Conservation (phyloP, 2,329 filamentous ascomycete species). For the Monosporascus cannonballus region DNA sequence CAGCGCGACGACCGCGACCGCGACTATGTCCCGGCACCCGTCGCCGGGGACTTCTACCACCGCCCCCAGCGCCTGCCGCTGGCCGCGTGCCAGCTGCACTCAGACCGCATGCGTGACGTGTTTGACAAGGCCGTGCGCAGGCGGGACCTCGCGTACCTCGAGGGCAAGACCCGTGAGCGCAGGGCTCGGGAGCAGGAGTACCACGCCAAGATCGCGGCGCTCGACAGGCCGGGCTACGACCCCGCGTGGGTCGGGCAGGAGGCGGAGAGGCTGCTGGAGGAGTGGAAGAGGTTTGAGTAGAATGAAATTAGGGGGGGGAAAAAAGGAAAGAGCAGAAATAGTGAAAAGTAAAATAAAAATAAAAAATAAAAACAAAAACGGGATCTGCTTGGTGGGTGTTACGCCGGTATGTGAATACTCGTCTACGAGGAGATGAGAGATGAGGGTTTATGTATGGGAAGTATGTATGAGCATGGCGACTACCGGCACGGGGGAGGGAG, state of each 20-base stretch:
- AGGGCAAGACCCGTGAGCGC: slow-evolving; percentile 50
- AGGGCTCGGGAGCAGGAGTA: slow-evolving; percentile 55
- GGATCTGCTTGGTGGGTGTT: too few species aligned
- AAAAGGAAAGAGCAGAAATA: slow-evolving; percentile 10
- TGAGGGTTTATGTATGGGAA: background rate
- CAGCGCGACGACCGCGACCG: slow-evolving; percentile 33
- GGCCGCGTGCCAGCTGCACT: slow-evolving; percentile 74
- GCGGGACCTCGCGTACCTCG: slow-evolving; percentile 61
- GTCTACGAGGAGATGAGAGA: too few species aligned
- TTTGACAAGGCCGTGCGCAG: slow-evolving; percentile 62
- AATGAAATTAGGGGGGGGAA: slow-evolving; percentile 32
- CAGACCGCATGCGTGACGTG: slow-evolving; percentile 66
- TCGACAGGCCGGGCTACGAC: slow-evolving; percentile 29
- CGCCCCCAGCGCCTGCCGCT: slow-evolving; percentile 49
- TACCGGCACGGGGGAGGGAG: background rate
- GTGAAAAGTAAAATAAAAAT: too few species aligned
- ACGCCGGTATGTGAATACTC: too few species aligned
- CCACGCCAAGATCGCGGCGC: slow-evolving; percentile 43
- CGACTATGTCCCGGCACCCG: slow-evolving; percentile 35
- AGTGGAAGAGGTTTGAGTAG: slow-evolving; percentile 43
- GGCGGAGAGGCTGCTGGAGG: slow-evolving; percentile 42
- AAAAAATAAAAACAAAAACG: too few species aligned
- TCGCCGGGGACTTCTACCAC: slow-evolving; percentile 61
- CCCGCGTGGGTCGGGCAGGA: slow-evolving; percentile 35
- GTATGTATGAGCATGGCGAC: background rate